Base-by-base conservation (phyloP, 73 alveolate genomes). In the Paramecium pentaurelia region DNA sequence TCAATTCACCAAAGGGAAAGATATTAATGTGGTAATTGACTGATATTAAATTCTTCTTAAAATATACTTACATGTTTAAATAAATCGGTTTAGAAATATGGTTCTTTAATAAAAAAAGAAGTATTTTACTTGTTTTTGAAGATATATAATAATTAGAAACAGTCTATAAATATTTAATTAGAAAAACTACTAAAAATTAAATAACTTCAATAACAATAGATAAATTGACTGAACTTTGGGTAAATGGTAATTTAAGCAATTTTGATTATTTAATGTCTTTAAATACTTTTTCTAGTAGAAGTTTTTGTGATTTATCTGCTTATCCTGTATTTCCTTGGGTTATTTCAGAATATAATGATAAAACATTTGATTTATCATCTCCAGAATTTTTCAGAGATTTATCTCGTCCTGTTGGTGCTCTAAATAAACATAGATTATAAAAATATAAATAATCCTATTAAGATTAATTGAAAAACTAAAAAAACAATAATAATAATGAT, bases 261-360 rank as follows among this genome's bases (percentile, higher is more conserved):
- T 93, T 96, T 83, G 97, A 95, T 71, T 94, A 96, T 93, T 47
- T 98, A 27, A 94, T 96, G 97, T 75, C 95, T 25, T 68, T 96
- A 58, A 98, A 98, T 87, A 86, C 95, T 25, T 95, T 96, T 88
- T 95, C 98, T 25, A 97, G 97, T 60, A 91, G 99, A 80, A 86
- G 98, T 42, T 96, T 92, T 92, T 96, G 96, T 71, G 99, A 98
- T 88, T 86, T 98, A 45, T 93, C 97, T 34, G 98, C 98, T 86
- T 98, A 98, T 86, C 99, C 99, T 6, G 96, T 97, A 18, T 97
- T 96, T 94, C 99, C 99, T 0, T 98, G 99, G 99, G 92, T 98
- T 11, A 77, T 98, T 38, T 58, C 92, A 20, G 97, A 97, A 71
- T 97, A 93, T 45, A 28, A 45, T 70, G 54, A 84, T 59, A 86